Evolutionary conservation across 805 yeast genomes (phyloP).

Genomic region (Kluyveromyces nonfermentans): DNA sequence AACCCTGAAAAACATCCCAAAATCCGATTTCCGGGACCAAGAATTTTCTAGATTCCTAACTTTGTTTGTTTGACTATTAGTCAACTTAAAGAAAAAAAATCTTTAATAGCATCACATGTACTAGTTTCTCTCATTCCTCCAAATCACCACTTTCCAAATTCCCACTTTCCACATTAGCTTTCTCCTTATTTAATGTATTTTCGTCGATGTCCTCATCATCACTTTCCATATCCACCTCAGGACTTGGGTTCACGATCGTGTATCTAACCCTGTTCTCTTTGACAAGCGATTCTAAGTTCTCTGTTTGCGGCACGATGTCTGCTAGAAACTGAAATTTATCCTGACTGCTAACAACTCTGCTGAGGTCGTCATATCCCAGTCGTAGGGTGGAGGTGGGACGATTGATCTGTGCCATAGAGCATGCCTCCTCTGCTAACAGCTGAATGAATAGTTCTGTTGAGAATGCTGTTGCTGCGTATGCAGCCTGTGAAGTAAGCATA

Average conservation of each 20-base stretch:
- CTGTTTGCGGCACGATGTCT: slow-evolving; percentile 20
- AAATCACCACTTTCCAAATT: slow-evolving; percentile 11
- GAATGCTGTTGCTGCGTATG: slow-evolving; percentile 19
- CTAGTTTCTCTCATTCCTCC: no score
- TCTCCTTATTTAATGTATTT: slow-evolving; percentile 10
- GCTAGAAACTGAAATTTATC: slow-evolving; percentile 17
- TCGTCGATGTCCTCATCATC: slow-evolving; percentile 9
- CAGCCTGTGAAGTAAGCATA: slow-evolving; percentile 16
- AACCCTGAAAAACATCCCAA: background rate
- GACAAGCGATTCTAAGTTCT: slow-evolving; percentile 15
- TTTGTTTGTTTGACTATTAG: background rate
- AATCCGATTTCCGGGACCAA: background rate
- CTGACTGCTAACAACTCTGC: slow-evolving; percentile 11
- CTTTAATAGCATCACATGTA: no score
- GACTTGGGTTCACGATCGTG: slow-evolving; percentile 13
- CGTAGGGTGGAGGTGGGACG: slow-evolving; percentile 11
- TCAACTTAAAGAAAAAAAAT: no score
- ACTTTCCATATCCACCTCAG: slow-evolving; percentile 6
- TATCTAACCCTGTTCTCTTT: slow-evolving; percentile 23
- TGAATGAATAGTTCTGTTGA: slow-evolving; percentile 22
- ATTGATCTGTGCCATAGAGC: slow-evolving; percentile 15
- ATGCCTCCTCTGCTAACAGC: slow-evolving; percentile 15
- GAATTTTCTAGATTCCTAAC: background rate
- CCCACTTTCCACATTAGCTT: slow-evolving; percentile 10
- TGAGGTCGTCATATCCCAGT: slow-evolving; percentile 18